phyloP scores from a whole-genome alignment of 2,329 filamentous ascomycete genomes.

The Scedosporium minutisporum region DNA sequence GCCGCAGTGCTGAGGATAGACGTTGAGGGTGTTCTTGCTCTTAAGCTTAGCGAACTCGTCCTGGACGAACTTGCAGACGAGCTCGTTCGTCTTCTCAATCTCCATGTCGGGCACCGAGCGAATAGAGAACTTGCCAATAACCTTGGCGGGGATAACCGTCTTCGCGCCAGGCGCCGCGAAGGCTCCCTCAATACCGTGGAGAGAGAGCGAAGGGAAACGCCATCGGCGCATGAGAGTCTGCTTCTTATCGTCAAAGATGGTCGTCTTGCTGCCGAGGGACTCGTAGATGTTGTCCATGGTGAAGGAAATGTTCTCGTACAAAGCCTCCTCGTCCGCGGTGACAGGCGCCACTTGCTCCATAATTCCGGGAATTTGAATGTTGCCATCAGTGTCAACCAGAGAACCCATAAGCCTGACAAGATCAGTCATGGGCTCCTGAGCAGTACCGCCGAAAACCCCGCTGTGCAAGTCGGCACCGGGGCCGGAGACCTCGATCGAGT shows the following conservation, averaged over 20 bases:
- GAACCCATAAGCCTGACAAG: conserved; percentile 71
- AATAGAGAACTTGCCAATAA: conserved; percentile 97
- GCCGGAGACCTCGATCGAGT: conserved; percentile 80
- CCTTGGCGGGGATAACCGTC: conserved; percentile 97
- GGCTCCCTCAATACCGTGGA: conserved; percentile 91
- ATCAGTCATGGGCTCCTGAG: conserved; percentile 98
- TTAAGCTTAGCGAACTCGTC: conserved; percentile 76
- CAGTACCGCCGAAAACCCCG: conserved; percentile 91
- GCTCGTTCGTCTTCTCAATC: conserved; percentile 74
- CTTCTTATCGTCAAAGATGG: conserved; percentile 83
- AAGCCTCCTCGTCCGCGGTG: conserved; percentile 71
- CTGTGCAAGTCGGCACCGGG: conserved; percentile 92
- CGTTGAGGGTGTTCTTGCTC: conserved; percentile 85
- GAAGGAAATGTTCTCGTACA: conserved; percentile 89
- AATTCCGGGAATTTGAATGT: conserved; percentile 89
- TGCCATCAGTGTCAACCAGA: conserved; percentile 81
- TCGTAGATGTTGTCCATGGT: conserved; percentile 94
- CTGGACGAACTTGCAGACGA: conserved; percentile 75
- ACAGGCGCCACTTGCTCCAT: conserved; percentile 86
- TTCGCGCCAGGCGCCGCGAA: conserved; percentile 91
- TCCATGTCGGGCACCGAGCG: conserved; percentile 97
- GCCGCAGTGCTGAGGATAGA: conserved; percentile 76
- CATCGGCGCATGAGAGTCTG: conserved; percentile 89
- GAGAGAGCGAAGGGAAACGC: conserved; percentile 85
- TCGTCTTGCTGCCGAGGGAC: conserved; percentile 79